Evolutionary conservation across 139 green algal species (phyloP).

Genomic region (Nannochloris sp.): DNA sequence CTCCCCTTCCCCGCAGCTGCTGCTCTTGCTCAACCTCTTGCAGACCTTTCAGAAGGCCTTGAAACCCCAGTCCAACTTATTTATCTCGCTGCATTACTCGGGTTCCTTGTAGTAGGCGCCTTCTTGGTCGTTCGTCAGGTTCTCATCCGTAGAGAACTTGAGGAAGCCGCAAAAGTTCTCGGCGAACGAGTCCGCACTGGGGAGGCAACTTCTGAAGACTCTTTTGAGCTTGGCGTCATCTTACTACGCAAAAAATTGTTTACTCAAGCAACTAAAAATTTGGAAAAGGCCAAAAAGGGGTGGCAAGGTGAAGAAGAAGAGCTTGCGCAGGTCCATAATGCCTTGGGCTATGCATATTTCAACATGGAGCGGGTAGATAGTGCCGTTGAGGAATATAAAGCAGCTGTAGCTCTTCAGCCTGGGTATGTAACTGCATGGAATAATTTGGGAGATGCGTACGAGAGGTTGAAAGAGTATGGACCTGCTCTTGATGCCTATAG

Average conservation of each 20-base stretch:
- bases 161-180: conserved; percentile 92
- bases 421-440: conserved; percentile 87
- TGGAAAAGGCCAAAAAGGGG: conserved; percentile 81
- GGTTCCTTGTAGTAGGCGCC: conserved; percentile 74
- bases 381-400: conserved; percentile 75
- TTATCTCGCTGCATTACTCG: conserved; percentile 83
- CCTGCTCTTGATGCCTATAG: conserved; percentile 72
- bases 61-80: conserved; percentile 83
- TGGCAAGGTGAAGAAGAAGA: conserved; percentile 90
- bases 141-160: conserved; percentile 87
- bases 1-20: background rate
- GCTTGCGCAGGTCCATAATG: conserved; percentile 95
- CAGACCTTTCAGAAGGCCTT: conserved; percentile 63
- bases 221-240: conserved; percentile 95
- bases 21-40: background rate
- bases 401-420: conserved; percentile 77
- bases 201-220: conserved; percentile 83
- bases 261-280: conserved; percentile 87
- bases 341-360: conserved; percentile 91
- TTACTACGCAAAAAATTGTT: conserved; percentile 96
- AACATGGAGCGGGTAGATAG: conserved; percentile 63
- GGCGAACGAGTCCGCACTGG: conserved; percentile 84
- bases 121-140: conserved; percentile 92
- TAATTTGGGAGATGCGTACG: conserved; percentile 92
- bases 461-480: conserved; percentile 64